Base-by-base conservation (phyloP, 768 basidiomycete genomes). In the Auriscalpium vulgare region DNA sequence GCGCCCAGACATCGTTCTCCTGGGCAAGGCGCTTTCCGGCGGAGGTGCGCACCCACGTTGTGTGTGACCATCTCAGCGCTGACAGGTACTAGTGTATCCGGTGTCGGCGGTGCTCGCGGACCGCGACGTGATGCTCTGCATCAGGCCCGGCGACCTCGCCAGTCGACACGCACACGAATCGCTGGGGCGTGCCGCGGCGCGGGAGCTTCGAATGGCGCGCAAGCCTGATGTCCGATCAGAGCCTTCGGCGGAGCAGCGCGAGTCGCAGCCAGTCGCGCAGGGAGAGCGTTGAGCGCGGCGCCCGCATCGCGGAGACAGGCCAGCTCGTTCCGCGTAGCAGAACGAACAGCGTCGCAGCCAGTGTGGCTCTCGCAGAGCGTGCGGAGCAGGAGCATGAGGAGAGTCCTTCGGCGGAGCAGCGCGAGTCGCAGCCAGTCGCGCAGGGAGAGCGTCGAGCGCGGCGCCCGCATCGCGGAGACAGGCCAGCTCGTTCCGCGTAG, bases 11-110 rank as follows among this genome's bases (percentile, higher is more conserved):
- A 80, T 99, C 52, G 76, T 98, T 34, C 80, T 95, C 13, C 82
- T 99, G 52, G 97, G 97, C 47, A 99, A 99, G 72, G 97, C 97
- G 0, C 81, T 99, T 8, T 95, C 94, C 4, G 95, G 97, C 29
- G 97, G 97, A 69, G 79, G 91, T 92, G 51, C 62, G 85, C 75
- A 29, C 29, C 29, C 29, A 5, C 7, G 29, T 29, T 29, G 29
- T 29, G 29, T 29, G 29, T 29, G 29, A 29, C 29, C 1, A 29
- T 29, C 29, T 2, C 5, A 8, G 14, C 17, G 58, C 50, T 36
- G 55, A 23, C 56, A 10, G 10, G 29, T 46, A 23, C 11, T 60
- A 91, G 90, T 97, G 57, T 97, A 97, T 69, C 95, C 97, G 46
- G 95, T 99, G 10, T 97, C 95, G 23, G 93, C 91, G 13, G 95